Evolutionary conservation across 768 basidiomycete genomes (phyloP), one percentile per base, ranked within the genome.

Genomic region (Boletus insuetus): DNA sequence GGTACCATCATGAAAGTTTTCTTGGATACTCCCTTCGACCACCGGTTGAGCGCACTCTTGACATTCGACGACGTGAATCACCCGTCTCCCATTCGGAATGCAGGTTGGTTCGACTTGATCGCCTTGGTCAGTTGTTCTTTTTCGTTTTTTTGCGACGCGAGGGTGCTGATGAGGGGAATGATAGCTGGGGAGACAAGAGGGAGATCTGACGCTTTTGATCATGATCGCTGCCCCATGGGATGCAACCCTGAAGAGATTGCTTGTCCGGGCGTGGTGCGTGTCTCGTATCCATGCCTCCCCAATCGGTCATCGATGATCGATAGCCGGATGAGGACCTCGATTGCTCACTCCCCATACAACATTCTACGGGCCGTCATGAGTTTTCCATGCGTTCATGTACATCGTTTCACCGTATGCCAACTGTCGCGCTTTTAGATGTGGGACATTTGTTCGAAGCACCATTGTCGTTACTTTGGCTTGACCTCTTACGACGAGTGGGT

Each of bases 401-500:
- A 16, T 4, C 2, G 5, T 7, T 34, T 44, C 26, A n/a, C 11
- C 9, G 16, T 17, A 17, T 24, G 37, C 41, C 39, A 31, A 39
- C n/a, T 13, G 26, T 20, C 35, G 35, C 35, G 13, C 35, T 12
- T 11, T 11, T 29, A 66, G 64, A 55, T 60, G 3, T 64, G 58
- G 60, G 58, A 56, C 32, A 32, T 58, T 9, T 65, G 64, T 16
- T 20, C 19, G 16, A 43, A 54, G 19, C 9, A 43, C 29, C 17
- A 56, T 7, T 60, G 56, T 38, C 60, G 46, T 14, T 58, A 43
- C 46, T 62, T 64, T 47, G 20, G 54, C 26, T 37, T 60, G 52
- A 62, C 58, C 4, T 59, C 44, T n/a, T 60, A 64, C 38, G 51
- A 63, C 7, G n/a, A n/a, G 0, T 59, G 63, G 60, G 54, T 57